Evolutionary conservation across 2,329 filamentous ascomycete species (phyloP), one percentile per base, ranked within the genome.

Genomic region (Hypoxylon sp.): DNA sequence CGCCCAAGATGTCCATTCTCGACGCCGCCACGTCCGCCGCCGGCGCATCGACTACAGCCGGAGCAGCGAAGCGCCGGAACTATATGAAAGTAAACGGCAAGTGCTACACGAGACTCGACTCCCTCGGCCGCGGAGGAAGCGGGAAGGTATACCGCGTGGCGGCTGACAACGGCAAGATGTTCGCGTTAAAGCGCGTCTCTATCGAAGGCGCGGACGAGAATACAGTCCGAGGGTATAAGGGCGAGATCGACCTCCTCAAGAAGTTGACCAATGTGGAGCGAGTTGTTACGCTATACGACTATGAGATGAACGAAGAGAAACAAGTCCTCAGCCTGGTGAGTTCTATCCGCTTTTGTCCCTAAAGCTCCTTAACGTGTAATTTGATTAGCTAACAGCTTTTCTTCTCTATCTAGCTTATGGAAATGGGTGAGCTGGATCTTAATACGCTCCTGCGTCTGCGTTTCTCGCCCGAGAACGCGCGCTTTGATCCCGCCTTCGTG

Each of bases 1-100:
- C 94, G 6, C 95, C 96, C 0, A 98, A 98, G 80, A 98, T 98
- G 95, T 96, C 93, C 1, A 91, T 97, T 6, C 82, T 98, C n/a
- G 94, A 98, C 72, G 91, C 94, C 2, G 95, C 94, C 1, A 98
- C 95, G 1, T 89, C 91, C 1, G 90, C 90, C 10, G 93, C 92
- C 3, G 94, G 94, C 13, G 92, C 93, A 25, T 89, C 92, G 3
- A 90, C 92, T 0, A 90, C 93, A 2, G 87, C 89, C 3, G 92
- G 94, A 75, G 84, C 83, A 21, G 87, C 86, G 78, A 94, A 92
- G 79, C 93, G 93, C 75, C 89, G 93, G 50, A 93, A 93, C 69
- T 91, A 95, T 63, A 87, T 98, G 64, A 90, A 91, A 50, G 90
- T 99, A 67, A 99, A 99, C 76, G 93, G 93, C 67, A 97, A 97